Base-by-base conservation (phyloP, 192 early-diverging fungal species). In the Linnemannia schmuckeri region DNA sequence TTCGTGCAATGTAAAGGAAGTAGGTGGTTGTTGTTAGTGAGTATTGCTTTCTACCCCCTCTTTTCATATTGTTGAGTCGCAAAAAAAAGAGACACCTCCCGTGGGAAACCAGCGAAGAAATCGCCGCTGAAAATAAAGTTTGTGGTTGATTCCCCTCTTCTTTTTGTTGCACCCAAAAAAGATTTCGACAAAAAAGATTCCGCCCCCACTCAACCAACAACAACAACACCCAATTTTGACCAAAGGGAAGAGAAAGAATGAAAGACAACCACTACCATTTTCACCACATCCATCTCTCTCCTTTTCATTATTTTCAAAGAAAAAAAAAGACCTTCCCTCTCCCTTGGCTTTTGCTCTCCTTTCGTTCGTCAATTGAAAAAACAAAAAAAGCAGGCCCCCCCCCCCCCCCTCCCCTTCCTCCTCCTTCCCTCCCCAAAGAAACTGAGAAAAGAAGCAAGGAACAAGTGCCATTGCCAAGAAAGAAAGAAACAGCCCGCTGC, bases 101-200 rank as follows among this genome's bases (percentile, higher is more conserved):
- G 61, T 66, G 61, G 41, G 41, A 72, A 72, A 72, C 70, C 17
- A 57, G 13, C 27, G 6, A 74, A 15, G 33, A 24, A 47, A 74
- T 74, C 18, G n/a, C 72, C 30, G 61, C 61, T 47, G 72, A 74
- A 17, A 74, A 74, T 47, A 35, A 33, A 47, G 72, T 72, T 38
- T 72, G 30, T 40, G 38, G 38, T 15, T 40, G 38, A 13, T n/a
- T 72, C n/a, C 3, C 35, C 18, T 22, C 33, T 70, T 18, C 12
- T 27, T 57, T 63, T 63, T n/a, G 61, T 27, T 66, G 61, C 61
- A 33, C 55, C 55, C n/a, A 57, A 57, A 57, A 57, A 66, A 66
- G 61, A 66, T 66, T 66, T 30, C 30, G 27, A 37, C 55, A 57
- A 57, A 57, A 57, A 66, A 66, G 61, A 66, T 66, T 66, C 61